phyloP scores from a whole-genome alignment of 148 eudicot genomes.

The Pharnaceum exiguum region DNA sequence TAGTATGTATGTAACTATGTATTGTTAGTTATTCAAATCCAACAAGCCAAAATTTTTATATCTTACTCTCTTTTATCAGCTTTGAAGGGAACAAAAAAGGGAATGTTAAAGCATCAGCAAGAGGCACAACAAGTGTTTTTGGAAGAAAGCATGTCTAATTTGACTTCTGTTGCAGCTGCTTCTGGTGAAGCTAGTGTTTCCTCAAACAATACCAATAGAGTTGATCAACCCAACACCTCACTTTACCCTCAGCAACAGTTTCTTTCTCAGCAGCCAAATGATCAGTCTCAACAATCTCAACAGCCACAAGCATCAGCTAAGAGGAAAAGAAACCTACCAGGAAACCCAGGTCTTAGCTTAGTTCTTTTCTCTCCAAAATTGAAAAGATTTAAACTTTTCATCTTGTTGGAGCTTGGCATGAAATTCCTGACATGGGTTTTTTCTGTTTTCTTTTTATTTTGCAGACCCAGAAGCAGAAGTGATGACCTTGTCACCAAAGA shows the following conservation, averaged over 20 bases:
- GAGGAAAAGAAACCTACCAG: constrained; percentile 84
- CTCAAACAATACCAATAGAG: constrained; percentile 24
- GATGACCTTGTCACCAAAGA: constrained; percentile 78
- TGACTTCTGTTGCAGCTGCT: constrained; percentile 60
- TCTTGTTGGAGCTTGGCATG: neutral
- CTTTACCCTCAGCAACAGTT: constrained; percentile 26
- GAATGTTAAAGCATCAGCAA: constrained; percentile 48
- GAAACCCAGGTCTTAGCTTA: constrained; percentile 77
- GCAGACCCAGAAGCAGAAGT: constrained; percentile 93
- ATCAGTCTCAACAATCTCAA: constrained; percentile 15
- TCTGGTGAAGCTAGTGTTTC: constrained; percentile 60
- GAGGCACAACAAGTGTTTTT: constrained; percentile 19
- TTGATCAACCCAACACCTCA: constrained; percentile 25
- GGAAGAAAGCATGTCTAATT: constrained; percentile 76
- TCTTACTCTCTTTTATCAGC: too few relatives aligned
- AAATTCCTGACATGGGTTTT: constrained; percentile 1
- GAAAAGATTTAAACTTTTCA: constrained; percentile 6
- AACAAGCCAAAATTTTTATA: too few relatives aligned
- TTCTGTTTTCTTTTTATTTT: neutral
- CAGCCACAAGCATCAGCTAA: constrained; percentile 34
- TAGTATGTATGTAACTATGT: neutral
- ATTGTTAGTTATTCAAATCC: constrained; percentile 7
- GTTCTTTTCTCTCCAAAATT: neutral
- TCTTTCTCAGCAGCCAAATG: constrained; percentile 23
- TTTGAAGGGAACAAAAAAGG: neutral